Conservation (phyloP, 371 early-diverging fungal genomes). For the Haplosporangium sp. region DNA sequence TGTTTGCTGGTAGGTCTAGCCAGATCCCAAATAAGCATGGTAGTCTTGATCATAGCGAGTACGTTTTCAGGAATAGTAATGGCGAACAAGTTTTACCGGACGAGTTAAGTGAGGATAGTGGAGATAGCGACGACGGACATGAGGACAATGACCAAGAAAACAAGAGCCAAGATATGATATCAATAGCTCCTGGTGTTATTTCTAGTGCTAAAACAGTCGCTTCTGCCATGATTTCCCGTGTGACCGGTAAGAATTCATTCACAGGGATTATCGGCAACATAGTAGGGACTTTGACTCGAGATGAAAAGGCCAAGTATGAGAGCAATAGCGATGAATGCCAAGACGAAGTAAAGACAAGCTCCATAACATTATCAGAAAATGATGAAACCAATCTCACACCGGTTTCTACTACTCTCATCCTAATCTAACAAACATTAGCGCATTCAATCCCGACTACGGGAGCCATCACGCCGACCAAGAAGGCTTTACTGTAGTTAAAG, state of each 20-base stretch:
- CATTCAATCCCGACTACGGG: constrained; percentile 12
- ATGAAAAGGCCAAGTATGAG: constrained; percentile 7
- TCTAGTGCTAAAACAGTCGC: constrained; percentile 14
- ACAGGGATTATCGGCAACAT: constrained; percentile 4
- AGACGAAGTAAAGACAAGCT: not conserved
- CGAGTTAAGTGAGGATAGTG: constrained; percentile 1
- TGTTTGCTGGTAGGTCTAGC: not conserved
- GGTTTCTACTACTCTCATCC: not conserved
- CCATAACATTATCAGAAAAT: not conserved
- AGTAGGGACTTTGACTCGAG: constrained; percentile 5
- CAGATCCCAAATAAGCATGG: not conserved
- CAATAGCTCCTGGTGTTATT: constrained; percentile 14
- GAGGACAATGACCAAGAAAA: not conserved
- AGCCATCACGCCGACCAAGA: constrained; percentile 17
- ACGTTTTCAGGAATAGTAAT: constrained; percentile 14
- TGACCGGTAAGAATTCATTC: constrained; percentile 7
- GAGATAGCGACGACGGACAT: not conserved
- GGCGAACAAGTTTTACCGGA: constrained; percentile 3
- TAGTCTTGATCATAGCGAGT: constrained; percentile 17
- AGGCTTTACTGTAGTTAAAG: constrained; percentile 20
- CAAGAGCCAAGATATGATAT: not conserved
- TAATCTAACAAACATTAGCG: not conserved
- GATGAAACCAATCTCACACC: not conserved
- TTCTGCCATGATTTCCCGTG: constrained; percentile 9
- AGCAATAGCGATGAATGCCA: not conserved